These are phyloP conservation scores for Pelargonium fulgidum DNA, from an alignment of 441 rosid genomes.

Conservation along the genomic window DNA sequence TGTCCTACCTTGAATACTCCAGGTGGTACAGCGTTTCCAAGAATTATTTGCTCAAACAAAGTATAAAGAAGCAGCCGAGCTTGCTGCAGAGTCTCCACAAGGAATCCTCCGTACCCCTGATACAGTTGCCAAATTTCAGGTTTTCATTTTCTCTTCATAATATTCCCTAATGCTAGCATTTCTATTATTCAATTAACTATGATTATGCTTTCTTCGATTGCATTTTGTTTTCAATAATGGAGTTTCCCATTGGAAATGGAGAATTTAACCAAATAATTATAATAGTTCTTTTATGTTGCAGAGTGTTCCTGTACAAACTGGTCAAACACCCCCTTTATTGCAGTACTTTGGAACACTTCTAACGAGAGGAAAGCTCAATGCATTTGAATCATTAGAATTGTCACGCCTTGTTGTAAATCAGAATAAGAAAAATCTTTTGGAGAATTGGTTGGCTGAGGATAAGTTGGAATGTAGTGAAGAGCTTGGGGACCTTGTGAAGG, in stretches of 20 bases:
- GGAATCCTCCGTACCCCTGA: slow-evolving; percentile 99
- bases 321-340: slow-evolving; percentile 96
- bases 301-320: slow-evolving; percentile 99
- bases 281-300: slow-evolving; percentile 29
- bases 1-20: slow-evolving; percentile 23
- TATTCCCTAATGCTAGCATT: background rate
- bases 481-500: slow-evolving; percentile 99
- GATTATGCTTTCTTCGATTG: background rate
- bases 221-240: background rate
- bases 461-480: slow-evolving; percentile 99
- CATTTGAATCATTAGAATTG: slow-evolving; percentile 92
- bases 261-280: background rate
- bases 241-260: background rate
- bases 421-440: slow-evolving; percentile 95
- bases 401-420: slow-evolving; percentile 99
- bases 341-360: slow-evolving; percentile 98
- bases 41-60: slow-evolving; percentile 97
- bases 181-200: background rate
- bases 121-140: slow-evolving; percentile 98
- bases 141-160: slow-evolving; percentile 25
- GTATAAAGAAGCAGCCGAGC: slow-evolving; percentile 99
- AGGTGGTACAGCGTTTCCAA: slow-evolving; percentile 99
- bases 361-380: slow-evolving; percentile 93
- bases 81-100: slow-evolving; percentile 99
- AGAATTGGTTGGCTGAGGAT: slow-evolving; percentile 98